Evolutionary conservation across 208 protist genomes (phyloP), one percentile per base, ranked within the genome.

Genomic region (Leptomonas pyrrhocoris): DNA sequence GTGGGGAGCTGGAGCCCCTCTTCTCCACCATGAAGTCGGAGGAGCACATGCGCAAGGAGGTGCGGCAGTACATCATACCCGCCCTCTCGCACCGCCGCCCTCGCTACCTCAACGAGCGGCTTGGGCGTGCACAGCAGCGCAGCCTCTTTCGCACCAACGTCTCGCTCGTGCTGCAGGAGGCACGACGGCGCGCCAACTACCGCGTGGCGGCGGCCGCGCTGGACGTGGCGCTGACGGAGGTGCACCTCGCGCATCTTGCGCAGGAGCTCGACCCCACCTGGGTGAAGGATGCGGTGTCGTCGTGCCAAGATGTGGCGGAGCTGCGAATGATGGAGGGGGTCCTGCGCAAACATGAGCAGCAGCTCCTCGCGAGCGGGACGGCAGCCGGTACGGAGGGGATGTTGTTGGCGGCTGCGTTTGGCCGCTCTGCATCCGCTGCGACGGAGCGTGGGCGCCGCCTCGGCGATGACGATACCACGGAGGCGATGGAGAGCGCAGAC

Each of bases 121-220:
- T 70, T 1, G 53, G 61, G 25, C 58, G 40, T 23, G 42, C 77
- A 5, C 87, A 92, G 59, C 78, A 84, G 55, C 71, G 72, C 28
- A 90, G 80, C 59, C 80, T 74, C 68, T 55, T 88, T 25, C 84
- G 84, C 23, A 77, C 73, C 8, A 85, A 75, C 31, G 43, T 88
- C 7, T 78, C 64, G 2, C 74, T 94, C n/a, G 15, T 96, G 3
- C 74, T 94, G 63, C 79, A 84, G n/a, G 90, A 96, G 68, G 85
- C 90, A 3, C 66, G 80, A 25, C 68, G 77, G n/a, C 75, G 74
- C 1, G 68, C 38, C 1, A 54, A 74, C 72, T 74, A 66, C 49
- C 38, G 55, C 48, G 81, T 94, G 0, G 86, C 87, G 0, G 77
- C 76, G 11, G 78, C 72, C 0, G 77, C 88, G 27, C 54, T 94